Base-by-base conservation (phyloP, 2,329 filamentous ascomycete genomes). In the Curvularia sp. region DNA sequence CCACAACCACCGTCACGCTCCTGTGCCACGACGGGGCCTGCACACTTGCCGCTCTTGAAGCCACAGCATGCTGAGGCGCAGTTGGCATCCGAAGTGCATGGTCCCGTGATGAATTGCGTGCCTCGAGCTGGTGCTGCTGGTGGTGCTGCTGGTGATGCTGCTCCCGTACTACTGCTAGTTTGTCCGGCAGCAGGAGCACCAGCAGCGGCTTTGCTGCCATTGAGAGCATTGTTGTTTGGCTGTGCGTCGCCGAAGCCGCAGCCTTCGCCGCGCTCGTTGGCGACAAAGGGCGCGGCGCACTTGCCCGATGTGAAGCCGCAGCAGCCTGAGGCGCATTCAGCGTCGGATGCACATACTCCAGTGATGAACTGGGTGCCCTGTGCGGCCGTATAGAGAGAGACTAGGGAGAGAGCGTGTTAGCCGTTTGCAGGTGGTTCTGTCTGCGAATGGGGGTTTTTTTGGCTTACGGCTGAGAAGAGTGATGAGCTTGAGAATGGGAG, bases 31-130 rank as follows among this genome's bases (percentile, higher is more conserved):
- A 74, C 64, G 2, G 72, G 58, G 3, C 77, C 72, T 3, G 71
- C 71, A 50, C 71, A 73, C 45, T 70, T 72, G 12, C 72, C 72
- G 43, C 59, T 59, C 12, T 71, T 71, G 55, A 74, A 74, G 1
- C 73, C 76, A 60, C 76, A 78, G 63, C 76, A 78, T 13, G 67
- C 71, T 19, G 72, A 71, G 3, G 74, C 74, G 47, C 77, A 79
- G 56, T 78, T 76, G 5, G 76, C 75, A 51, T 78, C 76, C 4
- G 73, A 72, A 2, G 65, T 61, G 47, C 77, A 79, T 7, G 69
- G 52, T 1, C 77, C 77, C 15, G 77, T 78, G 64, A 79, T 78
- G 68, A 78, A 79, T 53, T 79, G 77, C 3, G 63, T 74, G 30
- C 70, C 75, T 15, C 60, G 42, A 21, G 38, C 52, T 15, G 36